Evolutionary conservation across 441 rosid species (phyloP), one percentile per base, ranked within the genome.

Genomic region (Dalechampia spathulata): DNA sequence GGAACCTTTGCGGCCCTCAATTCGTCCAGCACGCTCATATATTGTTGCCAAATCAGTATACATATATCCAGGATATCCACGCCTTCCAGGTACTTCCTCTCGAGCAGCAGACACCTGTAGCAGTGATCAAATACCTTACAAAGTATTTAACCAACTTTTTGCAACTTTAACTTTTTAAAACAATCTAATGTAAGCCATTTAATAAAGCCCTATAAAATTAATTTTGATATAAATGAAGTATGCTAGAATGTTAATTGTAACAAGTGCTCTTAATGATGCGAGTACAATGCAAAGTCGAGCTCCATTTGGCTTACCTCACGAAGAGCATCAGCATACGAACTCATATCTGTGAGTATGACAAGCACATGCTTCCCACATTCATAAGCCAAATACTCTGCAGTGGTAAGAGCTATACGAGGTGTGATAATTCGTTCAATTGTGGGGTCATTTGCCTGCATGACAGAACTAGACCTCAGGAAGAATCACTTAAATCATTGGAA

Each of bases 61-160:
- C 99, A 94, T 94, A 62, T 94, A 94, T 44, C 99, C 99, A 1
- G 97, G 99, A 80, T 93, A 92, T 60, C 99, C 99, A 80, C 99
- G 95, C 67, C 99, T 85, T 73, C 99, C 99, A 19, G 99, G 99
- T 5, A 94, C 99, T 74, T 94, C 99, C 65, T 94, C 99, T 68
- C 99, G 71, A 21, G 99, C 99, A 75, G 99, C 99, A 58, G 99
- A 94, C 14, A 94, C 97, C 99, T 90, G 78, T 44, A 75, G 26
- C 41, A 43, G 32, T 52, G 63, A 63, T 52, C 40, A 53, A 32
- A 60, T 41, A 40, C 9, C 40, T 40, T 42, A 45, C 12, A n/a
- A 49, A 22, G 50, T 42, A 41, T 7, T 43, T 4, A 16, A 22
- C n/a, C n/a, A n/a, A n/a, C n/a, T n/a, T n/a, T n/a, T n/a, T n/a